Percentiles rank a stretch among this genome's conserved stretches.
Conservation (phyloP, 1,284 basidiomycete genomes). For the Cutaneotrichosporon cyanovorans region DNA sequence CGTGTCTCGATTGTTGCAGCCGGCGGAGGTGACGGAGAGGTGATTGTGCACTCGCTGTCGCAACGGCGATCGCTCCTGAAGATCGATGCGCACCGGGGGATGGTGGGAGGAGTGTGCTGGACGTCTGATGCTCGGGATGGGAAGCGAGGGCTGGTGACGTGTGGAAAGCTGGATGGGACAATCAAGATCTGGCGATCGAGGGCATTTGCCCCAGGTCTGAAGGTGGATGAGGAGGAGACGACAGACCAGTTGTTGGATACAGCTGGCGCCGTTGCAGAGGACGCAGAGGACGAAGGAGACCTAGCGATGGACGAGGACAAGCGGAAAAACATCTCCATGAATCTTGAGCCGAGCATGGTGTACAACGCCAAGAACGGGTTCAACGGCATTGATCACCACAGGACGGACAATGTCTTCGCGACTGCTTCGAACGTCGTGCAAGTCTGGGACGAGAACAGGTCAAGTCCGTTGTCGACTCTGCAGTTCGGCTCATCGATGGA, state of each 20-base stretch:
- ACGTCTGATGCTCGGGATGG: conserved; percentile 45
- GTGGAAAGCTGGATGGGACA: conserved; percentile 75
- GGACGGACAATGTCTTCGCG: conserved; percentile 77
- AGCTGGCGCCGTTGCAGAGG: conserved; percentile 40
- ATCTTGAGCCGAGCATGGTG: conserved; percentile 57
- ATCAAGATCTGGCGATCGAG: conserved; percentile 78
- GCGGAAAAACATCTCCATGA: conserved; percentile 31
- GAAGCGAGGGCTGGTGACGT: conserved; percentile 69
- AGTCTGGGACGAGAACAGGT: conserved; percentile 94
- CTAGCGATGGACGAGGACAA: conserved; percentile 38
- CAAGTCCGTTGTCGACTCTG: conserved; percentile 67
- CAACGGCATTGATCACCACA: conserved; percentile 92
- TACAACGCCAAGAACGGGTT: conserved; percentile 78
- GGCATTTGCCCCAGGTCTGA: conserved; percentile 39
- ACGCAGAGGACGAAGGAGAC: conserved; percentile 40
- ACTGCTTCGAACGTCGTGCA: conserved; percentile 91
- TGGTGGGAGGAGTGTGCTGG: conserved; percentile 64
- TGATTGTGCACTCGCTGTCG: conserved; percentile 82
- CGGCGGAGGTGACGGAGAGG: conserved; percentile 90
- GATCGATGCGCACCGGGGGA: conserved; percentile 81
- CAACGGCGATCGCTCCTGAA: conserved; percentile 60
- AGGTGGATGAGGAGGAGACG: conserved; percentile 38
- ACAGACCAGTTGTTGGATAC: conserved; percentile 34
- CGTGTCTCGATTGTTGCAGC: conserved; percentile 78
- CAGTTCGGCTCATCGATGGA: conserved; percentile 76